A percentile compares a stretch with the other conserved stretches of the same genome.
Conservation (phyloP, 768 basidiomycete species). For the Suillus paluster region DNA sequence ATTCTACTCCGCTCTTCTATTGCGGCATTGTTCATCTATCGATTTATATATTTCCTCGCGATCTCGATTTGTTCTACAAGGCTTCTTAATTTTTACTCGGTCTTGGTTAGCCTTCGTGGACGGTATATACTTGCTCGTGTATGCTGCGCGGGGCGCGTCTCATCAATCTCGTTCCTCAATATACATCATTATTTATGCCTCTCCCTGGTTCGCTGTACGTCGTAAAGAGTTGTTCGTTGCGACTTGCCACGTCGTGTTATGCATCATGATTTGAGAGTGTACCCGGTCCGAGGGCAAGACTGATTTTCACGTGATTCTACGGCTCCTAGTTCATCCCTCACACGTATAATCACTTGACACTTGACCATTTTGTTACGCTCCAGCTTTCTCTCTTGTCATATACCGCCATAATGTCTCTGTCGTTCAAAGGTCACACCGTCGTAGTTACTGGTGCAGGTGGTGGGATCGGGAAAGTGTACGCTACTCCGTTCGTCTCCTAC, state of each 20-base stretch:
- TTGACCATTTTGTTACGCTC: background rate
- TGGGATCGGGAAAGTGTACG: conserved; percentile 90
- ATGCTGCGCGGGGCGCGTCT: conserved; percentile 35
- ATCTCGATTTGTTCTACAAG: conserved; percentile 21
- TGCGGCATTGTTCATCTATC: conserved; percentile 7
- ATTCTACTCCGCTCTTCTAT: conserved; percentile 26
- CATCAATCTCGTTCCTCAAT: conserved; percentile 27
- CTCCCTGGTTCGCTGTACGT: background rate
- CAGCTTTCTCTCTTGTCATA: background rate
- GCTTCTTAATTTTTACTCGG: conserved; percentile 31
- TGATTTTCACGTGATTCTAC: conserved; percentile 19
- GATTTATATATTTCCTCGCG: conserved; percentile 8
- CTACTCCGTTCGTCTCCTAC: conserved; percentile 17
- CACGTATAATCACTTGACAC: background rate
- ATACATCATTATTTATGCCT: conserved; percentile 27
- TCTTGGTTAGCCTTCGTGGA: conserved; percentile 23
- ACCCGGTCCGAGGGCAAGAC: background rate
- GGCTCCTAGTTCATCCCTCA: background rate
- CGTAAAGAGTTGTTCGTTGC: background rate
- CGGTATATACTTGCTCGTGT: conserved; percentile 33
- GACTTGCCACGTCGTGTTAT: background rate
- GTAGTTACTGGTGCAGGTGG: conserved; percentile 96
- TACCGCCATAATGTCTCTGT: conserved; percentile 52
- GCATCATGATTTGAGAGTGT: background rate
- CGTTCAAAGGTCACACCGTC: conserved; percentile 89